These are phyloP conservation scores for Alternaria ventricosa DNA, from an alignment of 2,329 filamentous ascomycete species.

Conservation along the genomic window DNA sequence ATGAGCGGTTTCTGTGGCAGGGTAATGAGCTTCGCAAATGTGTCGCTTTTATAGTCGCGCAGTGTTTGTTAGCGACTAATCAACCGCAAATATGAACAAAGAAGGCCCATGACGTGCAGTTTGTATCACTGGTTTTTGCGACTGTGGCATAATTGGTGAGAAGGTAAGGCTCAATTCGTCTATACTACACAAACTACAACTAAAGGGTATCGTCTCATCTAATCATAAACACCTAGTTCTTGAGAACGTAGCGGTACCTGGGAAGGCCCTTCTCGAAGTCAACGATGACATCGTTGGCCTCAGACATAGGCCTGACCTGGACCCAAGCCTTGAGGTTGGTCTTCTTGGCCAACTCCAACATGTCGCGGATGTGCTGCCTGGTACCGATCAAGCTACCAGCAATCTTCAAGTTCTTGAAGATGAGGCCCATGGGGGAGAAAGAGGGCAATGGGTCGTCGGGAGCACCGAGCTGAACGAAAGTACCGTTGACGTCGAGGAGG, in stretches of 20 bases:
- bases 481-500: constrained; percentile 65
- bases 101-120: too few species aligned
- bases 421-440: constrained; percentile 61
- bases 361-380: constrained; percentile 65
- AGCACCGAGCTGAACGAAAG: constrained; percentile 70
- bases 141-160: not conserved
- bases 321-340: constrained; percentile 52
- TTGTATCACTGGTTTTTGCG: too few species aligned
- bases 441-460: constrained; percentile 63
- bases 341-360: constrained; percentile 52
- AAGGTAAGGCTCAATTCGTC: not conserved
- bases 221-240: constrained; percentile 21
- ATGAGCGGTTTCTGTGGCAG: not conserved
- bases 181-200: not conserved
- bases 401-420: constrained; percentile 65
- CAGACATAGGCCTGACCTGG: constrained; percentile 50
- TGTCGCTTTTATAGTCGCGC: not conserved
- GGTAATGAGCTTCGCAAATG: not conserved
- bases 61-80: too few species aligned
- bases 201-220: constrained; percentile 9
- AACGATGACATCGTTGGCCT: constrained; percentile 46
- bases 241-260: constrained; percentile 52
- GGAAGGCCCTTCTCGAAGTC: constrained; percentile 50
- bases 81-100: not conserved
- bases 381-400: constrained; percentile 70